Evolutionary conservation across 2,329 filamentous ascomycete species (phyloP), one percentile per base, ranked within the genome.

Genomic region (Achaetomium macrosporum): DNA sequence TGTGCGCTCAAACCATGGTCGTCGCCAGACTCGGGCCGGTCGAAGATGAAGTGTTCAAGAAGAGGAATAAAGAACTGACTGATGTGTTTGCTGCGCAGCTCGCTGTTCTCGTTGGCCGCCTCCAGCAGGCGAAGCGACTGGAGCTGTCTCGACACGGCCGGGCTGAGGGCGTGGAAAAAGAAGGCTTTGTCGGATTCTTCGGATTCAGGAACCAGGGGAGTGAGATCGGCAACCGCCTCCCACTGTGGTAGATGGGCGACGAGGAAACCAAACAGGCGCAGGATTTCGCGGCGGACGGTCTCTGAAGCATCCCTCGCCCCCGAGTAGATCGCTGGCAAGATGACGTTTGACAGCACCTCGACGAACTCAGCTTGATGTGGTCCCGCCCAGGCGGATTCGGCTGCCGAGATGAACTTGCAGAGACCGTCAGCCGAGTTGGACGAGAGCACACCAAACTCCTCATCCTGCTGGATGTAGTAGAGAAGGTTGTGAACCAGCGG

Each of bases 1-100:
- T 96, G 90, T 15, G 90, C 90, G 46, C 90, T 85, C 49, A 97
- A 76, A 46, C 90, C 92, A 61, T 95, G 87, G 35, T 90, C 90
- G 66, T 96, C 90, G 19, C 68, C 75, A 9, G 78, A 76, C 44
- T 90, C 87, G 5, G 81, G 82, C 55, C 87, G 83, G 54, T 90
- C 87, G 65, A 96, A 92, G 20, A 96, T 85, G 65, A 96, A 97
- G 66, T 96, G 91, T 65, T 99, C 93, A 10, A 97, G 76, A 17
- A 99, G 76, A 0, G 93, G 95, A 39, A 99, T 81, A 65, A 97
- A 89, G 64, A 96, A 87, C 16, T 92, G 85, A 54, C 85, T 84
- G 57, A 95, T 77, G 63, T 95, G 95, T 48, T 83, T 82, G 63
- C 88, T 87, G 56, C 79, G 79, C 54, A 99, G 74, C 45, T 82